phyloP scores from a whole-genome alignment of 768 basidiomycete species.

The Tremella fuciformis region DNA sequence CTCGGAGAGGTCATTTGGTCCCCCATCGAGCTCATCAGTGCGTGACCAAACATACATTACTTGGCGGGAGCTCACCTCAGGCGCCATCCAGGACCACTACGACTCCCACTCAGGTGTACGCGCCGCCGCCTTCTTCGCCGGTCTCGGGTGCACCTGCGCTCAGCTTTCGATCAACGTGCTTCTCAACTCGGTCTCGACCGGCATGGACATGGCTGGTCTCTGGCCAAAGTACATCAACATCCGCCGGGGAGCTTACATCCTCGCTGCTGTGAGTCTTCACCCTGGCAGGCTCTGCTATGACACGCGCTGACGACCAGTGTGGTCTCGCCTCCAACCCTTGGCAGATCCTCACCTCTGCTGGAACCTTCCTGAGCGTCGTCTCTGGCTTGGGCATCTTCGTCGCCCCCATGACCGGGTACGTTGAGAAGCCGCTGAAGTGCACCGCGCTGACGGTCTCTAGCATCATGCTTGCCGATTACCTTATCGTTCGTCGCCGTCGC shows the following conservation, averaged over 20 bases:
- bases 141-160: slow-evolving; percentile 16
- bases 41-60: background rate
- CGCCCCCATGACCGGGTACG: background rate
- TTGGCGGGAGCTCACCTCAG: slow-evolving; percentile 8
- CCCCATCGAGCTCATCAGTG: slow-evolving; percentile 16
- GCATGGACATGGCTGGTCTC: slow-evolving; percentile 25
- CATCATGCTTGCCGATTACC: slow-evolving; percentile 30
- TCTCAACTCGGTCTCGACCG: slow-evolving; percentile 19
- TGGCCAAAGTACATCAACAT: slow-evolving; percentile 29
- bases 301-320: background rate
- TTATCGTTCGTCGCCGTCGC: slow-evolving; percentile 23
- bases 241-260: slow-evolving; percentile 24
- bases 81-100: slow-evolving; percentile 32
- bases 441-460: background rate
- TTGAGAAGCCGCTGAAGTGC: background rate
- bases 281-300: background rate
- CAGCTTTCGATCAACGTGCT: slow-evolving; percentile 23
- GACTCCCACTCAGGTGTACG: slow-evolving; percentile 21
- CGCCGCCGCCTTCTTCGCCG: slow-evolving; percentile 35
- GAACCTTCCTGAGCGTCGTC: slow-evolving; percentile 5
- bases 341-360: slow-evolving; percentile 4
- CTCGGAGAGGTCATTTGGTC: slow-evolving; percentile 22
- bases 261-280: slow-evolving; percentile 21
- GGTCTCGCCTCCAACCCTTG: slow-evolving; percentile 10
- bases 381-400: slow-evolving; percentile 6